Evolutionary conservation across 164 flowering plant species (phyloP).

Genomic region (Platanus orientalis): DNA sequence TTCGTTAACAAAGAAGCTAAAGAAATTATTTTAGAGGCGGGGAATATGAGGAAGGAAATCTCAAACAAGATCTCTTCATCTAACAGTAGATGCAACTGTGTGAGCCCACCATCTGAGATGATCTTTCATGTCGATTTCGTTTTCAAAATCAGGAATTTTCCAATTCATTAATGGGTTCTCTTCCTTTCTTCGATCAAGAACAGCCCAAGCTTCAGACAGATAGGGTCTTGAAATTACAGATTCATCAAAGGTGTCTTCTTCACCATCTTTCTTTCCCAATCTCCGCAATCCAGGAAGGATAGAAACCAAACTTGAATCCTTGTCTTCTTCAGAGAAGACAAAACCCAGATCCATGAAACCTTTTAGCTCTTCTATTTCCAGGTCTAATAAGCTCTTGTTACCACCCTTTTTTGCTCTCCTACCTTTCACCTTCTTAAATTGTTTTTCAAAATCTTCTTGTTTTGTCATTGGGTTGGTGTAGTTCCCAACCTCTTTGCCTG

Average conservation of each 20-base stretch:
- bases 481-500: constrained; percentile 33
- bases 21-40: too few species aligned
- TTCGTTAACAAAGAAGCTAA: too few species aligned
- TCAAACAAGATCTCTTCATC: constrained; percentile 1
- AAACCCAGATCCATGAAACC: constrained; percentile 90
- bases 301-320: too few species aligned
- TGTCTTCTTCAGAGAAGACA: too few species aligned
- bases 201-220: constrained; percentile 75
- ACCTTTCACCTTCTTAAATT: constrained; percentile 6
- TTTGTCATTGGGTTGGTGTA: too few species aligned
- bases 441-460: not conserved
- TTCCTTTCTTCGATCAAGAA: constrained; percentile 17
- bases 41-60: too few species aligned
- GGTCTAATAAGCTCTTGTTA: too few species aligned
- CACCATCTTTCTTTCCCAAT: constrained; percentile 61
- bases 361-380: constrained; percentile 72
- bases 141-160: constrained; percentile 37
- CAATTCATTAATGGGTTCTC: constrained; percentile 37
- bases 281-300: too few species aligned
- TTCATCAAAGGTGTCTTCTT: constrained; percentile 11
- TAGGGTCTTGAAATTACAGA: too few species aligned
- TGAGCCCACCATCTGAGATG: too few species aligned
- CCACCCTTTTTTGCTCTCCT: constrained; percentile 19
- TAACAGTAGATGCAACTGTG: too few species aligned
- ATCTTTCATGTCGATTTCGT: constrained; percentile 55